Evolutionary conservation across 768 basidiomycete species (phyloP).

Genomic region (Melanogaster broomeanus): DNA sequence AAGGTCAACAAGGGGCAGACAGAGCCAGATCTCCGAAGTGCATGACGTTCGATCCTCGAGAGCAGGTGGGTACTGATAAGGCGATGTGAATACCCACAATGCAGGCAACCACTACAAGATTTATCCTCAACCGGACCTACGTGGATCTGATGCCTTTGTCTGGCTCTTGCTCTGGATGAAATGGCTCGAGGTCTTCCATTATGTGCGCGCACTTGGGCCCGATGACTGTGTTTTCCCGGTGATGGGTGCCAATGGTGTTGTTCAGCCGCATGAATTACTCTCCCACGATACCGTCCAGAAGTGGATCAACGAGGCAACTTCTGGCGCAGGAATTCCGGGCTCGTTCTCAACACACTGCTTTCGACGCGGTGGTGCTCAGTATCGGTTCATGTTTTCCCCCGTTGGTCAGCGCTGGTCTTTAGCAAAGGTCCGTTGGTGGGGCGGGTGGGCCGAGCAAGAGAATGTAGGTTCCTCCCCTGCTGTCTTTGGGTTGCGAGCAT

Average conservation of each 20-base stretch:
- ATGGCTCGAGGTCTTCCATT: constrained; percentile 5
- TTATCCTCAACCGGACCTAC: constrained; percentile 32
- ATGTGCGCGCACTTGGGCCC: constrained; percentile 7
- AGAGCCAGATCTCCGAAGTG: constrained; percentile 16
- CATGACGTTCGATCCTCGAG: not conserved
- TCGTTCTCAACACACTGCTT: constrained; percentile 28
- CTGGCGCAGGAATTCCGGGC: not conserved
- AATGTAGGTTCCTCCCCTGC: constrained; percentile 34
- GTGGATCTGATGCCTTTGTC: constrained; percentile 29
- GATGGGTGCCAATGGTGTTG: constrained; percentile 25
- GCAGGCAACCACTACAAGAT: constrained; percentile 37
- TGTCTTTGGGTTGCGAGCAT: not conserved
- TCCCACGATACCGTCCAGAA: constrained; percentile 31
- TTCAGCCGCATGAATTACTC: constrained; percentile 24
- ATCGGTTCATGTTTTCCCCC: constrained; percentile 41
- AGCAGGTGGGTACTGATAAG: not conserved
- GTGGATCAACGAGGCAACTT: constrained; percentile 26
- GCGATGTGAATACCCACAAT: not conserved
- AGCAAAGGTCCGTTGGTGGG: constrained; percentile 41
- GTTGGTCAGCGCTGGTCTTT: constrained; percentile 38
- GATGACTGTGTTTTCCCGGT: constrained; percentile 37
- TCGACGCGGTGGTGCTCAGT: constrained; percentile 5
- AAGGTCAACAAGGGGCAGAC: constrained; percentile 25
- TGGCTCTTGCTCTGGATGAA: constrained; percentile 25
- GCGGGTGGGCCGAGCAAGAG: constrained; percentile 42